Evolutionary conservation across 2,329 filamentous ascomycete genomes (phyloP), one percentile per base, ranked within the genome.

Genomic region (Exutisphaerella laricina): DNA sequence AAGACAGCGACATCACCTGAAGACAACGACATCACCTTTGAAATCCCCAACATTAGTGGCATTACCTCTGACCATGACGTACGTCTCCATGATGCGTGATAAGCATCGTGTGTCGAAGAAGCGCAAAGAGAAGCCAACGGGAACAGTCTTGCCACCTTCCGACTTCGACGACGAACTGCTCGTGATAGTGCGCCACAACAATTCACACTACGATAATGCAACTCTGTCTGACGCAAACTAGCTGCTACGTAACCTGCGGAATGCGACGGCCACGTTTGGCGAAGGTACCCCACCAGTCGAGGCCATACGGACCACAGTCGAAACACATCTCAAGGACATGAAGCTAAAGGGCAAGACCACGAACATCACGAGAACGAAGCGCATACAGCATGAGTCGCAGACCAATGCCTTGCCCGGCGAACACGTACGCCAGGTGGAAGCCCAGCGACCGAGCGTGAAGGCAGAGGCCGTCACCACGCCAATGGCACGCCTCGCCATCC

Each of bases 161-260:
- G 33, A 35, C 13, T 23, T 21, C 13, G 58, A 59, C 18, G 58
- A 61, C 33, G 58, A 61, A 29, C 50, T 59, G 5, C 52, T 51
- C 17, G 34, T 52, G 21, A 48, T 52, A n/a, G 49, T 52, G 46
- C 13, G 49, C 36, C 10, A 17, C 21, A 28, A 20, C 23, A 23
- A 39, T 26, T 40, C 35, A 8, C 12, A 12, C 20, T 23, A 32
- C 10, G 23, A 25, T 13, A 25, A 17, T 18, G 30, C 31, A 32
- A 16, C 14, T 12, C 10, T n/a, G 16, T 7, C 23, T 12, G 16
- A 31, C 5, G 10, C 36, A 21, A 35, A n/a, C n/a, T 33, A 66
- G 63, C 58, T 66, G 13, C 56, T 62, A 9, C 51, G 51, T 23
- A 65, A 63, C 40, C 57, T 66, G 9, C 56, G 58, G 29, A 66